Percentiles rank a stretch among this genome's conserved stretches.
Evolutionary conservation across 331 rosid genomes (phyloP).

Genomic region (Quercus phellos): DNA sequence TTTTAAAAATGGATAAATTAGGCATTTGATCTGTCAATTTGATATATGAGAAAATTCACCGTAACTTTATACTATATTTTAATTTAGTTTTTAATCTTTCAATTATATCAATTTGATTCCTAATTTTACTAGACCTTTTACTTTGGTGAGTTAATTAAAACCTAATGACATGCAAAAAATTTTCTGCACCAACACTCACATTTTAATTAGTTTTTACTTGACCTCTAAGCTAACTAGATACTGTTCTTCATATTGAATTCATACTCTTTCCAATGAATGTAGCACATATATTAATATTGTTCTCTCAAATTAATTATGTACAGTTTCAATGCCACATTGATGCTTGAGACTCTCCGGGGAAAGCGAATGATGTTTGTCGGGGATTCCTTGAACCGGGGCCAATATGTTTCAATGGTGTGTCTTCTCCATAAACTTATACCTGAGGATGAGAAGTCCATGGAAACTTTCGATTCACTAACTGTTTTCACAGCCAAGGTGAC

Average conservation of each 20-base stretch:
- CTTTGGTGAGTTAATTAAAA: too few relatives aligned
- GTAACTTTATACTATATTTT: rapidly evolving
- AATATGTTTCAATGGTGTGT: conserved; percentile 77
- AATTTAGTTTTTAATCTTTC: rapidly evolving
- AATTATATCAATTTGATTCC: rapidly evolving
- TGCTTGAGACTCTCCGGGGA: conserved; percentile 81
- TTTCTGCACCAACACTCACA: too few relatives aligned
- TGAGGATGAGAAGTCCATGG: conserved; percentile 69
- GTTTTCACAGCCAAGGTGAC: conserved; percentile 79
- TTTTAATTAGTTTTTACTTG: too few relatives aligned
- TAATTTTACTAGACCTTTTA: rapidly evolving
- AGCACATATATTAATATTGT: neutral
- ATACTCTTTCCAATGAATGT: neutral
- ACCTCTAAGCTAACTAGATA: too few relatives aligned
- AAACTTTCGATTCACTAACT: conserved; percentile 73
- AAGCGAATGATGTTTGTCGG: conserved; percentile 92
- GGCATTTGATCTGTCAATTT: rapidly evolving
- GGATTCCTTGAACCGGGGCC: conserved; percentile 86
- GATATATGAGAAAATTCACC: rapidly evolving
- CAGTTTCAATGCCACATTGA: conserved; percentile 81
- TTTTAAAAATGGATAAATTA: too few relatives aligned
- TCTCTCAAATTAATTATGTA: neutral
- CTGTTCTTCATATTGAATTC: neutral
- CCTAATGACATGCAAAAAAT: too few relatives aligned
- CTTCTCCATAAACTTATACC: conserved; percentile 78